Percentiles rank a stretch among this genome's conserved stretches.
phyloP scores from a whole-genome alignment of 495 filamentous ascomycete genomes.

The Tuber microsphaerosporum region DNA sequence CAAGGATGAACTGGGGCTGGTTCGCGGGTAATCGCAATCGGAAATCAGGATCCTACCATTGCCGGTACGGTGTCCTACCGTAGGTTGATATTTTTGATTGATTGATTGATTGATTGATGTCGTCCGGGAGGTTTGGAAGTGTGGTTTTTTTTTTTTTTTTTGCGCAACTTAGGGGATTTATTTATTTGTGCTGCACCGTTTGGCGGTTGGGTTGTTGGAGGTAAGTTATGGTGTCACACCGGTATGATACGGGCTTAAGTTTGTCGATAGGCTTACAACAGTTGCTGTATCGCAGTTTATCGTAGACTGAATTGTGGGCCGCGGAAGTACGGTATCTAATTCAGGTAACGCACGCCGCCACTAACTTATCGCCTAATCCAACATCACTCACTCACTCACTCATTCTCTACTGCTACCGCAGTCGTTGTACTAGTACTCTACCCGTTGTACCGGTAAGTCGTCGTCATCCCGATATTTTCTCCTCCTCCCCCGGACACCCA shows the following conservation, averaged over 20 bases:
- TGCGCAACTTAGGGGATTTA: background rate
- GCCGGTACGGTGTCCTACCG: background rate
- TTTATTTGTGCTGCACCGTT: background rate
- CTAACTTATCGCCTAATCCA: background rate
- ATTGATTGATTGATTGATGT: background rate
- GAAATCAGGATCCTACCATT: conserved; percentile 2
- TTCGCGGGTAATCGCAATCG: background rate
- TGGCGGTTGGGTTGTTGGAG: background rate
- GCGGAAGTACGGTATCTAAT: background rate
- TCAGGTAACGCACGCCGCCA: background rate
- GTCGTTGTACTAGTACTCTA: too few species aligned
- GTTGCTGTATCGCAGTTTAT: too few species aligned
- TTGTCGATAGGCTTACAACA: background rate
- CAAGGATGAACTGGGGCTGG: background rate
- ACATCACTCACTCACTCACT: background rate
- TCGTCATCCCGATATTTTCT: background rate
- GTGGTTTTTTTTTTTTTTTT: background rate
- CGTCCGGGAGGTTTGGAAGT: background rate
- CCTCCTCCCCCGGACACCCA: background rate
- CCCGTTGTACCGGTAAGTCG: background rate
- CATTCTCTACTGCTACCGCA: too few species aligned
- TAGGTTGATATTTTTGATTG: background rate
- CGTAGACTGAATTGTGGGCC: background rate
- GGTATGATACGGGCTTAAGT: background rate
- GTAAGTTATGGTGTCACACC: background rate